Percentiles rank a stretch among this genome's conserved stretches.
phyloP scores from a whole-genome alignment of 2,329 filamentous ascomycete genomes.

The Alternaria sp. region DNA sequence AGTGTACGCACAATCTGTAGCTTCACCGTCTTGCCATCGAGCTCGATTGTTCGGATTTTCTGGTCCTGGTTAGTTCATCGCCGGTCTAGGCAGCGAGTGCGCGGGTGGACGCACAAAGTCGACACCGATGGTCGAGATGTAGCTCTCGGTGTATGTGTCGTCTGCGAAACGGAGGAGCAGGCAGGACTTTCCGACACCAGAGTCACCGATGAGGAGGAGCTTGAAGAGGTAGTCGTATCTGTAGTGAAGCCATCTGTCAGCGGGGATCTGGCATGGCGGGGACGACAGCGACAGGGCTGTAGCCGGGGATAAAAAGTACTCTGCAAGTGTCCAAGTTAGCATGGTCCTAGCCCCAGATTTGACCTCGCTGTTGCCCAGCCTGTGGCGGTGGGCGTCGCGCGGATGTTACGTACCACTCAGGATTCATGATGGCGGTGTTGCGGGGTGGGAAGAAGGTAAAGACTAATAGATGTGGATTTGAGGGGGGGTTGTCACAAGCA shows the following conservation, averaged over 20 bases:
- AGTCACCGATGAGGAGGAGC: slow-evolving; percentile 99
- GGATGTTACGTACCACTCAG: slow-evolving; percentile 78
- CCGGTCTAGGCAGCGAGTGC: slow-evolving; percentile 45
- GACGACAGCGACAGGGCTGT: slow-evolving; percentile 12
- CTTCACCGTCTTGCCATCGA: slow-evolving; percentile 99
- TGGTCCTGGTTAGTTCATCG: slow-evolving; percentile 54
- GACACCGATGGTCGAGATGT: slow-evolving; percentile 99
- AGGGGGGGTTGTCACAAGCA: slow-evolving; percentile 22
- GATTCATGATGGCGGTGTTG: slow-evolving; percentile 75
- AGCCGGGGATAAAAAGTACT: slow-evolving; percentile 27
- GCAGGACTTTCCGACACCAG: slow-evolving; percentile 99
- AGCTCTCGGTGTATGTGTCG: slow-evolving; percentile 94
- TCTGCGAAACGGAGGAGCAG: slow-evolving; percentile 94
- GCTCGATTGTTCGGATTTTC: slow-evolving; percentile 99
- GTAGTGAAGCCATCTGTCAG: slow-evolving; percentile 37
- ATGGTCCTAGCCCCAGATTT: slow-evolving; percentile 19
- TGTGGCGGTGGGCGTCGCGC: slow-evolving; percentile 45
- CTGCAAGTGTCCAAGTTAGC: slow-evolving; percentile 41
- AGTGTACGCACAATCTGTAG: slow-evolving; percentile 77
- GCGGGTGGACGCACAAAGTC: slow-evolving; percentile 69
- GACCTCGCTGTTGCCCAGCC: slow-evolving; percentile 21
- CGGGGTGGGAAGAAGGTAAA: slow-evolving; percentile 18
- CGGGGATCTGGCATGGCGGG: slow-evolving; percentile 18
- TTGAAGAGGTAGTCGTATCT: slow-evolving; percentile 99
- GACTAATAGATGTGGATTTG: slow-evolving; percentile 21